Evolutionary conservation across 2,329 filamentous ascomycete species (phyloP).

Genomic region (Pleurostoma richardsiae): DNA sequence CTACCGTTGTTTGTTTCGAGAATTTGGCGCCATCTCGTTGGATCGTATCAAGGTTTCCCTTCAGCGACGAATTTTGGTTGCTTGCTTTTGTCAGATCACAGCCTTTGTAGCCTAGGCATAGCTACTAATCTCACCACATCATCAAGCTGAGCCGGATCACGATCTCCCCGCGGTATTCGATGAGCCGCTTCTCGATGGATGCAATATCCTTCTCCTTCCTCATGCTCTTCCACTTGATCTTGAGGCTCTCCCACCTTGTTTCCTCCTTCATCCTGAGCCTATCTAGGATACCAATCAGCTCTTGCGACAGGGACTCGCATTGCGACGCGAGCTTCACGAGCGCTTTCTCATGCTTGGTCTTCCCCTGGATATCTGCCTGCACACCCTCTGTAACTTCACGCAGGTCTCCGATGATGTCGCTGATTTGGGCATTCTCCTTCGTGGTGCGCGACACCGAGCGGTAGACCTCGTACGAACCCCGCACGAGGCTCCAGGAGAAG

Average conservation of each 20-base stretch:
- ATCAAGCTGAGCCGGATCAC: not conserved
- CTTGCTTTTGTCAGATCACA: not conserved
- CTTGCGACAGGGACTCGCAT: constrained; percentile 4
- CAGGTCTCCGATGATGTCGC: constrained; percentile 4
- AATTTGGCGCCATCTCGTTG: not conserved
- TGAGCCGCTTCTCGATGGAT: not conserved
- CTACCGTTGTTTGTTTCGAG: not conserved
- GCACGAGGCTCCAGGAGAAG: constrained; percentile 14
- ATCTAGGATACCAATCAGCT: constrained; percentile 2
- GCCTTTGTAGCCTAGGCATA: not conserved
- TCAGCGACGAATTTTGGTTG: not conserved
- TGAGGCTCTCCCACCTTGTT: not conserved
- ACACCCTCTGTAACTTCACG: constrained; percentile 3
- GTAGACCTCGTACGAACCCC: constrained; percentile 9
- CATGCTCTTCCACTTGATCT: constrained; percentile 12
- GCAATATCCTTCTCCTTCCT: constrained; percentile 12
- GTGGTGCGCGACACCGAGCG: constrained; percentile 1
- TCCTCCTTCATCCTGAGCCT: constrained; percentile 5
- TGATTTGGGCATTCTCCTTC: constrained; percentile 6
- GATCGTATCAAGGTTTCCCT: not conserved
- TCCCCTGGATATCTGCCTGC: not conserved
- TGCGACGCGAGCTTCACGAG: constrained; percentile 3
- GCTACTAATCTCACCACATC: not conserved
- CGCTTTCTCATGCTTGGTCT: constrained; percentile 5
- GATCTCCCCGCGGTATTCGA: not conserved